These are phyloP conservation scores for Leishmania lainsoni DNA, from an alignment of 208 protist genomes.

Conservation along the genomic window DNA sequence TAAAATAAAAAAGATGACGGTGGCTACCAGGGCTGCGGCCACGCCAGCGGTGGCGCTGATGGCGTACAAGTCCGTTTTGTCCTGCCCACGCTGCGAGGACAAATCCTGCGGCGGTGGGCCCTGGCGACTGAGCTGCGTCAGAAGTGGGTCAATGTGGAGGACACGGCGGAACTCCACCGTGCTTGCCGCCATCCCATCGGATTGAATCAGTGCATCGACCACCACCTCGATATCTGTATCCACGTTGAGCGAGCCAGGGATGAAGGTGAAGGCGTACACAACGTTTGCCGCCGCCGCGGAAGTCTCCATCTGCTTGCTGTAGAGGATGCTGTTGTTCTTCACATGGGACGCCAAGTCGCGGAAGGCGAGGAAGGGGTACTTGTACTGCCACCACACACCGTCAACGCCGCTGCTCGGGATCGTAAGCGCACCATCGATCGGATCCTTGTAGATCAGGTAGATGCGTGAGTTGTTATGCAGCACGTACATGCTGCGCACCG, in stretches of 20 bases:
- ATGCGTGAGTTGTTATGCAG: conserved; percentile 47
- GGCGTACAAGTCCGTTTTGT: conserved; percentile 55
- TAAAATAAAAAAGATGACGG: conserved; percentile 70
- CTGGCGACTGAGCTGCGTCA: conserved; percentile 76
- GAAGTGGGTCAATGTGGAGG: conserved; percentile 68
- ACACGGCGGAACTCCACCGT: conserved; percentile 60
- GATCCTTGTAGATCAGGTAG: conserved; percentile 67
- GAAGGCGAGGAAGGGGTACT: conserved; percentile 77
- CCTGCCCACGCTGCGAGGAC: conserved; percentile 1
- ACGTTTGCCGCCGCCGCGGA: conserved; percentile 32
- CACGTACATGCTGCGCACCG: conserved; percentile 52
- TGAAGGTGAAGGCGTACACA: conserved; percentile 75
- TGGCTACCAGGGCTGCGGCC: conserved; percentile 52
- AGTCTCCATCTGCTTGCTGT: conserved; percentile 31
- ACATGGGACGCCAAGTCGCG: conserved; percentile 50
- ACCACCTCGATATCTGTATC: conserved; percentile 67
- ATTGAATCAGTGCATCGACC: conserved; percentile 48
- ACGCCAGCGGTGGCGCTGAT: conserved; percentile 61
- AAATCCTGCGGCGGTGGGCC: conserved; percentile 35
- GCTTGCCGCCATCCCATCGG: conserved; percentile 22
- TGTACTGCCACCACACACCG: conserved; percentile 72
- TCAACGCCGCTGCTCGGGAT: conserved; percentile 24
- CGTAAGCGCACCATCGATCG: conserved; percentile 35
- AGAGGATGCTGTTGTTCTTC: conserved; percentile 52
- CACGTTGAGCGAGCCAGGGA: conserved; percentile 61